Evolutionary conservation across 805 yeast species (phyloP), one percentile per base, ranked within the genome.

Genomic region (Metschnikowia drakensbergensis): DNA sequence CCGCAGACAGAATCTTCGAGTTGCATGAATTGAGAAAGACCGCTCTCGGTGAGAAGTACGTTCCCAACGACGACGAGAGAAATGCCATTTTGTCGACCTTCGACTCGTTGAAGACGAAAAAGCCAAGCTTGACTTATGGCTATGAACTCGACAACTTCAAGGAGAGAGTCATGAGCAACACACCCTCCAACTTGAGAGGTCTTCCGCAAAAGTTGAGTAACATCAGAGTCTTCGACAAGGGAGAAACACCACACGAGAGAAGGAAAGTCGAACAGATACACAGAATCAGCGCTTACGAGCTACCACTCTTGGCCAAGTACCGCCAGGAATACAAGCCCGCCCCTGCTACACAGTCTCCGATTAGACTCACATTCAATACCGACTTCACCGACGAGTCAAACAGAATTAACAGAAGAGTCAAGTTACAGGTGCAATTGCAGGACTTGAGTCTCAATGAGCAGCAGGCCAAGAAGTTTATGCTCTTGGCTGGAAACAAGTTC

Each of bases 221-320:
- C 48, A 61, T 65, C 26, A 57, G 61, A 25, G 76, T 72, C 11
- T 60, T 65, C 39, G 58, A 66, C 30, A 59, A 60, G 39, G 76
- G 76, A 17, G 53, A 55, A n/a, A 64, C 66, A 10, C 69, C 72
- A 2, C 74, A 70, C 51, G 63, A 69, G 44, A 87, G 82, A 59
- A 79, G 97, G 61, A 84, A 81, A 54, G 82, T 80, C 57, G 82
- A 96, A 57, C 81, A 86, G 54, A 82, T 84, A 59, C 84, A 84
- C 61, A 79, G 97, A 58, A 75, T 88, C 38, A 88, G 95, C 8
- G 97, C 97, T 0, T 92, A 85, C 68, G 98, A 92, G 64, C 77
- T 92, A 75, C 99, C 99, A 5, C 77, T 82, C 48, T 75, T 94
- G 54, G 82, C 84, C 37, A 82, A 88, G 65, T 86, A 76, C 63